A percentile compares a stretch with the other conserved stretches of the same genome.
These are phyloP conservation scores for Trichoderma endophyticum DNA, from an alignment of 2,329 filamentous ascomycete genomes.

Conservation along the genomic window DNA sequence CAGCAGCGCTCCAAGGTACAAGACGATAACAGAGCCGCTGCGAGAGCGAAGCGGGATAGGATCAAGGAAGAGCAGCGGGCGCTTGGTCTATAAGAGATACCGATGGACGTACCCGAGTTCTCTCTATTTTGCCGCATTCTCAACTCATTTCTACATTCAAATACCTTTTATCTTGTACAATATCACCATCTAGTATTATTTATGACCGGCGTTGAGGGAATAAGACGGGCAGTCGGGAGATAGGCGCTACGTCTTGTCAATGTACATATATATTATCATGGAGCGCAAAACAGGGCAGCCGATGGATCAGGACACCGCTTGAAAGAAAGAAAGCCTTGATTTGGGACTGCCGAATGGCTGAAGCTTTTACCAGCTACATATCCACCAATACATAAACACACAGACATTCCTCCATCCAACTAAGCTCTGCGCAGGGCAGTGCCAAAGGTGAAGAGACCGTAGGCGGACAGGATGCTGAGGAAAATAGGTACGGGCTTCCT, in stretches of 20 bases:
- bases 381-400: neutral
- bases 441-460: slow-evolving; percentile 78
- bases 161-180: slow-evolving; percentile 6
- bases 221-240: slow-evolving; percentile 7
- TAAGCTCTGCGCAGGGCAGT: slow-evolving; percentile 53
- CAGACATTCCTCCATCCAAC: neutral
- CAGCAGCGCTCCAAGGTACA: slow-evolving; percentile 77
- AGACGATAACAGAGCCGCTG: slow-evolving; percentile 67
- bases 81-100: slow-evolving; percentile 33
- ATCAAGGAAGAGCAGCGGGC: slow-evolving; percentile 70
- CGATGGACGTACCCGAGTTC: neutral
- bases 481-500: slow-evolving; percentile 81
- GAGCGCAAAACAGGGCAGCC: neutral
- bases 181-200: slow-evolving; percentile 20
- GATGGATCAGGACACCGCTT: neutral
- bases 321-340: neutral
- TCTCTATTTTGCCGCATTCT: neutral
- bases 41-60: slow-evolving; percentile 64
- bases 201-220: slow-evolving; percentile 19
- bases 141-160: neutral
- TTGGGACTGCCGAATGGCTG: neutral
- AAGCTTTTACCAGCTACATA: neutral
- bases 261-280: neutral
- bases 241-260: neutral
- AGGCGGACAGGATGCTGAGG: slow-evolving; percentile 73